Conservation (phyloP, 257 asterid species). For the Capsicum rhomboideum region DNA sequence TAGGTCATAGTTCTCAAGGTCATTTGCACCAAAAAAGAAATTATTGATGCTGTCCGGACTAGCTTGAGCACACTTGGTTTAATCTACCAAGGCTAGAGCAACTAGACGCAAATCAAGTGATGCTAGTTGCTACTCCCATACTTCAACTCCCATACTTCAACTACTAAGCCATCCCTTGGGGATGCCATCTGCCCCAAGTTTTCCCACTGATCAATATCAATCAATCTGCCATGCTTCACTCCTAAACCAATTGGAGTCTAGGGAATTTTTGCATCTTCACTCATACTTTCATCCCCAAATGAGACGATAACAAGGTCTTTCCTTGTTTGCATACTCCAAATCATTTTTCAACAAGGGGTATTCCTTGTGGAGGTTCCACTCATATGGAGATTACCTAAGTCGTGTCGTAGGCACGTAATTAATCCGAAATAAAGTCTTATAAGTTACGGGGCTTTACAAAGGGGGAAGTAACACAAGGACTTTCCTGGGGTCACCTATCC, state of each 20-base stretch:
- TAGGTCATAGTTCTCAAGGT: background rate
- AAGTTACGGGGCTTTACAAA: background rate
- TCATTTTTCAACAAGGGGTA: background rate
- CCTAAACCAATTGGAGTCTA: background rate
- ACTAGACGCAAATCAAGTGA: background rate
- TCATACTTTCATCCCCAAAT: background rate
- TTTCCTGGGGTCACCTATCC: background rate
- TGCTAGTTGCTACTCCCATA: background rate
- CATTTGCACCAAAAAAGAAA: background rate
- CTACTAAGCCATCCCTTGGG: background rate
- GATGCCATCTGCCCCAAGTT: background rate
- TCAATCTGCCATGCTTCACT: background rate
- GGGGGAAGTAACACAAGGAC: background rate
- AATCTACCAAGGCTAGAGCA: background rate
- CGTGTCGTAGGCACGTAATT: background rate
- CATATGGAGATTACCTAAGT: background rate
- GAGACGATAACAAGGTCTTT: background rate
- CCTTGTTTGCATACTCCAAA: background rate
- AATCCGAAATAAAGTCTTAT: background rate
- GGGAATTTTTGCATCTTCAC: background rate
- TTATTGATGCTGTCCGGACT: background rate
- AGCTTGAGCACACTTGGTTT: background rate
- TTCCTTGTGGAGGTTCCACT: background rate
- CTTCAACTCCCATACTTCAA: too few relatives aligned
- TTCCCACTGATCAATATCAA: background rate